Evolutionary conservation across 495 filamentous ascomycete genomes (phyloP).

Genomic region (Staphylotrichum tortipilum): DNA sequence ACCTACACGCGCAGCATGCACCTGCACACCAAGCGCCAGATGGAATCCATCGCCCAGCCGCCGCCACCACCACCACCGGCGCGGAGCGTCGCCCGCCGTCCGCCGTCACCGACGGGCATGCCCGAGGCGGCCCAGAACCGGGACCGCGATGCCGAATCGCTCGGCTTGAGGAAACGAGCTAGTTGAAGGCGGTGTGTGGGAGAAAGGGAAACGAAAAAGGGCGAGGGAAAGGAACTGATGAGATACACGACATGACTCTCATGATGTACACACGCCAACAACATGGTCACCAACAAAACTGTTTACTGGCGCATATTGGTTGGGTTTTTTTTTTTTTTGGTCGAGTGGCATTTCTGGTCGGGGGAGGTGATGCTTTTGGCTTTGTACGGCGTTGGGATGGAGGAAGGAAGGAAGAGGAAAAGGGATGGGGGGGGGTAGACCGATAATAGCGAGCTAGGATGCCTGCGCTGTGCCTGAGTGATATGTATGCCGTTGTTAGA

Average conservation of each 20-base stretch:
- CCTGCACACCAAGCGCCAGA: slow-evolving; percentile 44
- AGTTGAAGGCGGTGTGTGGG: neutral
- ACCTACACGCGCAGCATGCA: slow-evolving; percentile 42
- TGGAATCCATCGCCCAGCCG: slow-evolving; percentile 35
- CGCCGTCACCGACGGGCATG: slow-evolving; percentile 17
- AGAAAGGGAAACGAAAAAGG: neutral
- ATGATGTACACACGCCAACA: neutral
- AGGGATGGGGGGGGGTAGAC: no score
- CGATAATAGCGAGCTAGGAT: no score
- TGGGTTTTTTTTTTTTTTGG: no score
- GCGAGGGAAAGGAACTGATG: neutral
- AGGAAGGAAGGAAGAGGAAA: neutral
- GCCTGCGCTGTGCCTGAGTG: no score
- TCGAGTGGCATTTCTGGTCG: neutral
- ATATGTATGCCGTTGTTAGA: no score
- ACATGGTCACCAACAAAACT: no score
- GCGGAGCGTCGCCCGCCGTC: no score
- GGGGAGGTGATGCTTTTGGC: neutral
- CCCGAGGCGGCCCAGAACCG: slow-evolving; percentile 26
- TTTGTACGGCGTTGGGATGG: slow-evolving; percentile 12
- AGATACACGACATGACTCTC: neutral
- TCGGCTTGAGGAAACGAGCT: neutral
- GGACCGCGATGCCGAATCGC: slow-evolving; percentile 1
- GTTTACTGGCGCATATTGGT: neutral
- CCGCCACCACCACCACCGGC: no score